Conservation (phyloP, 495 filamentous ascomycete species). For the Penicillium soppii region DNA sequence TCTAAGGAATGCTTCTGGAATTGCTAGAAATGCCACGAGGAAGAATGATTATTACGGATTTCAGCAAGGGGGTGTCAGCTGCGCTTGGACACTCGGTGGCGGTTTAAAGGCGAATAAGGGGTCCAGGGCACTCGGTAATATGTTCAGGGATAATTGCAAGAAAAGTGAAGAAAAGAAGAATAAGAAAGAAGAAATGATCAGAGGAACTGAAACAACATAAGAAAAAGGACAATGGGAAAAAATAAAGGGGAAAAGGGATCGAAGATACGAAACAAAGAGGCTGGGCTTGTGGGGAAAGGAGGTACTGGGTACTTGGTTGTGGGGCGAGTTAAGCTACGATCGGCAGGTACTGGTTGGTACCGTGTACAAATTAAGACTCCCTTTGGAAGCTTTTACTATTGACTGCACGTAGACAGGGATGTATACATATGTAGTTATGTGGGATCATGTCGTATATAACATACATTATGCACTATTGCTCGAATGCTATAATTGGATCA, state of each 20-base stretch:
- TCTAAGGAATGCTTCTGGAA: background rate
- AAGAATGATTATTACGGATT: background rate
- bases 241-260: conserved; percentile 8
- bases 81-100: background rate
- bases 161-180: background rate
- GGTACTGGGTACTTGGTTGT: conserved; percentile 2
- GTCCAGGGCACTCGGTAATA: too few relatives aligned
- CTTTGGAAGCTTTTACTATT: background rate
- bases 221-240: background rate
- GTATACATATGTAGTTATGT: too few relatives aligned
- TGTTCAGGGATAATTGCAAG: too few relatives aligned
- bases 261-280: conserved; percentile 24
- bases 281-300: conserved; percentile 23
- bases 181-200: background rate
- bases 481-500: too few relatives aligned
- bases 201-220: background rate
- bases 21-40: background rate
- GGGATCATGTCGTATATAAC: too few relatives aligned
- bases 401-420: background rate
- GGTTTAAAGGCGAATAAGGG: background rate
- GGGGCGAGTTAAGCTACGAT: conserved; percentile 1
- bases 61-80: conserved; percentile 2
- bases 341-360: conserved; percentile 9
- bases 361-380: too few relatives aligned
- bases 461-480: too few relatives aligned